phyloP scores from a whole-genome alignment of 192 early-diverging fungal genomes.

The Funneliformis geosporum region DNA sequence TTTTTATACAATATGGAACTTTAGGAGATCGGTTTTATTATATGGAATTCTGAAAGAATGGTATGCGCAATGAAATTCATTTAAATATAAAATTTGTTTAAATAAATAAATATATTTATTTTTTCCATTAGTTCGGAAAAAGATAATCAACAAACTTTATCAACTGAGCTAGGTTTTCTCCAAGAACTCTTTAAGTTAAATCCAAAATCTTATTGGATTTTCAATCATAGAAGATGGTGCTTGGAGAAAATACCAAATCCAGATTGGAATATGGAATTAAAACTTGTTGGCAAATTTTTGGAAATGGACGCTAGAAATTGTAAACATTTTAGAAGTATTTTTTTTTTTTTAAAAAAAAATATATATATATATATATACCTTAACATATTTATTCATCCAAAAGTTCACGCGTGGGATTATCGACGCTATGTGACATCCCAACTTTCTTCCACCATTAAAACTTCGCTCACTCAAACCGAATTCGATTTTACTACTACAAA shows the following conservation, averaged over 20 bases:
- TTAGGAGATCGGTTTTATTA: conserved; percentile 73
- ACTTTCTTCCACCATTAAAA: conserved; percentile 36
- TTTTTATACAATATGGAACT: conserved; percentile 95
- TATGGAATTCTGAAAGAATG: conserved; percentile 44
- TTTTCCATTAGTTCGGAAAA: conserved; percentile 21
- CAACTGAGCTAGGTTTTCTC: conserved; percentile 76
- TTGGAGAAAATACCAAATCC: conserved; percentile 74
- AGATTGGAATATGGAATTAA: conserved; percentile 78
- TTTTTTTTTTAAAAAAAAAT: conserved; percentile 1
- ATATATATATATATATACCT: background rate
- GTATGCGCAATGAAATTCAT: conserved; percentile 36
- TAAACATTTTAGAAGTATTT: conserved; percentile 39
- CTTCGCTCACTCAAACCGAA: conserved; percentile 57
- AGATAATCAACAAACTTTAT: conserved; percentile 45
- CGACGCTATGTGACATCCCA: conserved; percentile 80
- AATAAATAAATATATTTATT: background rate
- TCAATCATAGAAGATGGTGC: conserved; percentile 95
- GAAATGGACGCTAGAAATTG: conserved; percentile 92
- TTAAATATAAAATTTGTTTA: background rate
- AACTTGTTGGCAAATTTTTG: conserved; percentile 75
- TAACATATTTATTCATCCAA: background rate
- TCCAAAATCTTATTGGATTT: conserved; percentile 98
- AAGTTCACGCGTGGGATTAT: conserved; percentile 98
- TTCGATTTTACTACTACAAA: conserved; percentile 89
- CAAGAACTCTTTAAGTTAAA: conserved; percentile 71